Evolutionary conservation across 2,329 filamentous ascomycete species (phyloP).

Genomic region (Pseudogymnoascus sp.): DNA sequence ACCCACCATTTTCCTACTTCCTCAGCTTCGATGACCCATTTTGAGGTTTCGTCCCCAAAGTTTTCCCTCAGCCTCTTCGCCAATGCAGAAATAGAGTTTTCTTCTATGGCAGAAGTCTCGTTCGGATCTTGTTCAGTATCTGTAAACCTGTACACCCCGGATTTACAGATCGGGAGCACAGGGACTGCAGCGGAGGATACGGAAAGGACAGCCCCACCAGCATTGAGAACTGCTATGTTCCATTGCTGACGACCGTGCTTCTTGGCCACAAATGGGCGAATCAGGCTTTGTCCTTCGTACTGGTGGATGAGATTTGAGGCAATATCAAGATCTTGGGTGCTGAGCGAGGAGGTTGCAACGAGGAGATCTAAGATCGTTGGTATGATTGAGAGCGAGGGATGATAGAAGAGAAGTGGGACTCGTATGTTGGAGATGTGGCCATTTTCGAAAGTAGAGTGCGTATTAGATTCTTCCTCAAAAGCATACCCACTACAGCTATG

Average conservation of each 20-base stretch:
- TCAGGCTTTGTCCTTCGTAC: constrained; percentile 39
- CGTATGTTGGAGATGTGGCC: constrained; percentile 36
- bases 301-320: constrained; percentile 34
- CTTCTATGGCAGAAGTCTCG: constrained; percentile 27
- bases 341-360: constrained; percentile 32
- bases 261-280: constrained; percentile 31
- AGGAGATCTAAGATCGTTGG: constrained; percentile 39
- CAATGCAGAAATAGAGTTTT: constrained; percentile 27
- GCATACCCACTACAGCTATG: constrained; percentile 27
- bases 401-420: constrained; percentile 36
- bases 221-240: constrained; percentile 24
- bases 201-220: constrained; percentile 21
- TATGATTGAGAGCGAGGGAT: constrained; percentile 35
- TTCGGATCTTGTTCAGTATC: constrained; percentile 28
- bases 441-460: constrained; percentile 35
- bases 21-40: constrained; percentile 31
- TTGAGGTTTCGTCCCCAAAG: constrained; percentile 28
- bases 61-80: constrained; percentile 20
- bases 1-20: constrained; percentile 33
- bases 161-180: constrained; percentile 22
- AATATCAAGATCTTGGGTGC: constrained; percentile 24
- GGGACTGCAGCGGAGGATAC: constrained; percentile 19
- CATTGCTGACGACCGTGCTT: constrained; percentile 26
- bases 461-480: constrained; percentile 32
- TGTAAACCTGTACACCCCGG: constrained; percentile 28